Evolutionary conservation across 2,329 filamentous ascomycete species (phyloP).

Genomic region (Scytalidium lignicola): DNA sequence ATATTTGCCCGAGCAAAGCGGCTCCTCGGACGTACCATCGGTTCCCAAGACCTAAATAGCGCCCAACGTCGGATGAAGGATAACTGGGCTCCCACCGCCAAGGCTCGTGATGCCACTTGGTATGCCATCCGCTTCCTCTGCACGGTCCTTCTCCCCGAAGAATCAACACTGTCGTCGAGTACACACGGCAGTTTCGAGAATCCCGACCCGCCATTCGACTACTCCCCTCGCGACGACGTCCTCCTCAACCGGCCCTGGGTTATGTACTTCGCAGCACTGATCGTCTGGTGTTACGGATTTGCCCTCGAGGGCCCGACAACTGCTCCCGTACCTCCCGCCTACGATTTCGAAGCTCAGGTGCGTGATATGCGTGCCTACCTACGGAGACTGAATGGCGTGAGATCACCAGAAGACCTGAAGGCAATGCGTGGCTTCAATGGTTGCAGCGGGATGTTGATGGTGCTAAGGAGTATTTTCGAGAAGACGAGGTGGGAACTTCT

Average conservation of each 20-base stretch:
- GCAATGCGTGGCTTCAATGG: constrained; percentile 71
- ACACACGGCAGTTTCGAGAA: constrained; percentile 27
- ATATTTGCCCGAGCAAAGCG: constrained; percentile 87
- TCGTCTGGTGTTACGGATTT: constrained; percentile 94
- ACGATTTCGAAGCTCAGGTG: constrained; percentile 60
- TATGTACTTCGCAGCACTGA: constrained; percentile 83
- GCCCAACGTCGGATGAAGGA: constrained; percentile 82
- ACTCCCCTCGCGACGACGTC: constrained; percentile 82
- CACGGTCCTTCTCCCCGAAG: constrained; percentile 70
- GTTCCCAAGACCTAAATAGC: constrained; percentile 71
- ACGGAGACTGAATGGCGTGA: constrained; percentile 63
- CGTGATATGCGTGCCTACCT: constrained; percentile 78
- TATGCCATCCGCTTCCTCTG: constrained; percentile 86
- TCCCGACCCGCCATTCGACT: constrained; percentile 42
- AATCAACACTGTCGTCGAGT: constrained; percentile 33
- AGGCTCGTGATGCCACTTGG: constrained; percentile 85
- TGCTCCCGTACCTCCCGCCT: constrained; percentile 33
- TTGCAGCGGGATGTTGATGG: constrained; percentile 74
- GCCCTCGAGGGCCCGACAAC: constrained; percentile 77
- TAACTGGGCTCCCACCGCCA: constrained; percentile 81
- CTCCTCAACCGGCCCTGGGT: constrained; percentile 93
- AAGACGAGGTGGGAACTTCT: constrained; percentile 87
- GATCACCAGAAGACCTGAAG: constrained; percentile 72
- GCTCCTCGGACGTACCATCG: constrained; percentile 80
- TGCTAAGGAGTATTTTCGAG: constrained; percentile 76